A percentile compares a stretch with the other conserved stretches of the same genome.
Evolutionary conservation across 495 filamentous ascomycete species (phyloP).

Genomic region (Lentithecium fluviatile): DNA sequence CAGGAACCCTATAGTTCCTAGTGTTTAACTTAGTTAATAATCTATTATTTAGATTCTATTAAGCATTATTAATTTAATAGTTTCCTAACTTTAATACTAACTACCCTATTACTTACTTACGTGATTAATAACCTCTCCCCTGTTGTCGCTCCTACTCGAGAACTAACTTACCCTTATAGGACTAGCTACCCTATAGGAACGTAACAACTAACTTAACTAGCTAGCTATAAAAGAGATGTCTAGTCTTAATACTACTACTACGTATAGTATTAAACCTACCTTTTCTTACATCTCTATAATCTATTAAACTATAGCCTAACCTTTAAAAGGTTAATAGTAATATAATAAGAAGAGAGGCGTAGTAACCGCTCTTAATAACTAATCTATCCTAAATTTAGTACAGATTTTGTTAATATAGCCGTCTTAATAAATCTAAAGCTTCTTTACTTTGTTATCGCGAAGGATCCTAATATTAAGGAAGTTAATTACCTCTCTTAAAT

Average conservation of each 20-base stretch:
- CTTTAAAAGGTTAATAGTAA: not conserved
- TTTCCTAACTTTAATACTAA: no score
- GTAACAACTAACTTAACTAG: constrained; percentile 1
- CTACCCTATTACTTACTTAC: no score
- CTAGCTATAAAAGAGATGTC: constrained; percentile 1
- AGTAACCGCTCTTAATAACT: not conserved
- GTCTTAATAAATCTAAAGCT: not conserved
- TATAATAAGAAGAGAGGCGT: not conserved
- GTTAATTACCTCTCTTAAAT: not conserved
- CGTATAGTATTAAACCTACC: constrained; percentile 11
- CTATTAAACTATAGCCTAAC: not conserved
- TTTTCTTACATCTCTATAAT: not conserved
- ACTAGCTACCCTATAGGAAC: no score
- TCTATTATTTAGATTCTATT: no score
- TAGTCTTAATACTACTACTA: constrained; percentile 3
- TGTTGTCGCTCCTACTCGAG: no score
- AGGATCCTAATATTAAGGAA: not conserved
- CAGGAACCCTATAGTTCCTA: no score
- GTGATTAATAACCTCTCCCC: no score
- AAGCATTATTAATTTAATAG: no score
- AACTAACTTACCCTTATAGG: no score
- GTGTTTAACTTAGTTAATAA: no score
- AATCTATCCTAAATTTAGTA: constrained; percentile 1
- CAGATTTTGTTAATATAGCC: not conserved
- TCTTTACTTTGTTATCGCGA: not conserved